A percentile compares a stretch with the other conserved stretches of the same genome.
phyloP scores from a whole-genome alignment of 208 protist species.

The Leishmania major region DNA sequence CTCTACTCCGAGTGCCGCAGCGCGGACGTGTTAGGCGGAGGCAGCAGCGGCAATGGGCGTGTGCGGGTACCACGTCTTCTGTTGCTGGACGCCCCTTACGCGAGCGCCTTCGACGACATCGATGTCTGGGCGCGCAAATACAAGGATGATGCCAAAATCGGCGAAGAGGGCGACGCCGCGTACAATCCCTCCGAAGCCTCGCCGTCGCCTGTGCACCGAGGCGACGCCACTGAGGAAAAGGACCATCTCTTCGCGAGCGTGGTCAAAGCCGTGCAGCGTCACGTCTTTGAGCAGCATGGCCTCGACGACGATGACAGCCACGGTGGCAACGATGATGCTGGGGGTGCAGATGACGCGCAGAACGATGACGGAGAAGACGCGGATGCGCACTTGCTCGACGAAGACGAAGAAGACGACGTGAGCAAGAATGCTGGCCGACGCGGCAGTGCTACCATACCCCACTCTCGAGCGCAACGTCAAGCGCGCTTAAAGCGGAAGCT shows the following conservation, averaged over 20 bases:
- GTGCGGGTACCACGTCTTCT: conserved; percentile 69
- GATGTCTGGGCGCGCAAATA: conserved; percentile 17
- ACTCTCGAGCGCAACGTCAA: neutral
- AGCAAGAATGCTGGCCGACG: neutral
- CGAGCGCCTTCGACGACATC: conserved; percentile 49
- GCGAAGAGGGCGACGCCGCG: conserved; percentile 18
- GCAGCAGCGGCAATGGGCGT: conserved; percentile 8
- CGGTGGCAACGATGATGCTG: neutral
- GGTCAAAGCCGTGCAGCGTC: conserved; percentile 13
- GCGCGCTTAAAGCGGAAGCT: conserved; percentile 26
- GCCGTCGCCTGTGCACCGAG: neutral
- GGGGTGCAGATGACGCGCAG: neutral
- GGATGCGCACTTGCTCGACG: neutral
- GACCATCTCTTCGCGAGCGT: conserved; percentile 1
- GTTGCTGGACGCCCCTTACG: conserved; percentile 77
- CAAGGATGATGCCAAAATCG: conserved; percentile 6
- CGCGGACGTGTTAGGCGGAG: conserved; percentile 38
- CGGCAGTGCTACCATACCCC: neutral
- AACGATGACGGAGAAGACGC: neutral
- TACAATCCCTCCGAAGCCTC: neutral
- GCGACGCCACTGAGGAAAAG: neutral
- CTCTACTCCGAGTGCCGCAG: conserved; percentile 61
- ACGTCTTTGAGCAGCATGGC: conserved; percentile 14
- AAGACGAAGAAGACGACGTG: neutral
- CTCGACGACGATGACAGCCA: conserved; percentile 16